Conservation (phyloP, 345 rosid genomes). For the Excoecaria agallocha region DNA sequence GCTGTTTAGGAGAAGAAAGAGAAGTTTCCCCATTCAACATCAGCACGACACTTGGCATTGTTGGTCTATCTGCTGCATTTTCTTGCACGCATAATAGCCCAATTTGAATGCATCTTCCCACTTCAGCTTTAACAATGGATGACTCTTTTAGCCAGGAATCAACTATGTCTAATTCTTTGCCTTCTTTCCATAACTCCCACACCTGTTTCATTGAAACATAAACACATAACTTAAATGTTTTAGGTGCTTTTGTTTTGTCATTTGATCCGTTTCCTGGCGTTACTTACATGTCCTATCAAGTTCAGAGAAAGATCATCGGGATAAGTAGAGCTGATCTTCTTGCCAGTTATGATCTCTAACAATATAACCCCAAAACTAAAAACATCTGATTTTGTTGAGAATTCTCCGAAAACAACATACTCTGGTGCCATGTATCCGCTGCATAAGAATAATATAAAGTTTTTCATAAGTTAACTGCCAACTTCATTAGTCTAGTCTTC, state of each 20-base stretch:
- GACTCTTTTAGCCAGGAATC: not conserved
- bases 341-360: constrained; percentile 8
- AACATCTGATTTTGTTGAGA: constrained; percentile 67
- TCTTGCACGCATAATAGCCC: constrained; percentile 3
- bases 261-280: no score
- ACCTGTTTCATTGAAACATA: no score
- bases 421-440: constrained; percentile 89
- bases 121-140: not conserved
- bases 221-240: no score
- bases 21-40: constrained; percentile 6
- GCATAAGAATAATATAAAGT: not conserved
- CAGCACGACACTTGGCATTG: constrained; percentile 1
- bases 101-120: not conserved
- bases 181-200: constrained; percentile 1
- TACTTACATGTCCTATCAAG: constrained; percentile 16
- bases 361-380: constrained; percentile 56
- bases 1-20: not conserved
- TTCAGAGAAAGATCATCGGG: not conserved
- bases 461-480: not conserved
- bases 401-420: constrained; percentile 59
- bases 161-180: no score
- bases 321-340: constrained; percentile 9
- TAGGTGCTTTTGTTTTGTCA: no score
- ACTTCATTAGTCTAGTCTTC: not conserved
- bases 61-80: not conserved